Percentiles rank a stretch among this genome's conserved stretches.
These are phyloP conservation scores for Sisymbrium irio DNA, from an alignment of 345 rosid genomes.

Conservation along the genomic window DNA sequence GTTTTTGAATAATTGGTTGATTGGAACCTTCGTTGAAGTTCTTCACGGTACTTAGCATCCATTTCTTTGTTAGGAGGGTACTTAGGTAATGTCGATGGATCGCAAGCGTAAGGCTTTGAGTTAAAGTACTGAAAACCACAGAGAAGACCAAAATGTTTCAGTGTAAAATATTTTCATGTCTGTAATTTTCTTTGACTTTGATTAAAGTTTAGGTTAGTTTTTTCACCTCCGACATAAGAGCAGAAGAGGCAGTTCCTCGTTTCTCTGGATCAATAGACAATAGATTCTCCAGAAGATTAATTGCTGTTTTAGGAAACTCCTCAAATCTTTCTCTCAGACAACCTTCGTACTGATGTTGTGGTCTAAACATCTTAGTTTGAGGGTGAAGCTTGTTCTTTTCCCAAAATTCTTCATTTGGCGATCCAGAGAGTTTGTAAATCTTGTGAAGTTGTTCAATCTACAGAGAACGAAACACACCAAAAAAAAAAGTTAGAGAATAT, in stretches of 20 bases:
- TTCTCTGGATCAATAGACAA: constrained; percentile 61
- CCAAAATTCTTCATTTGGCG: constrained; percentile 76
- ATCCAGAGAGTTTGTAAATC: constrained; percentile 71
- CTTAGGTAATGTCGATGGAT: constrained; percentile 70
- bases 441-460: constrained; percentile 85
- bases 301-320: constrained; percentile 46
- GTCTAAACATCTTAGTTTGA: constrained; percentile 59
- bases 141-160: background rate
- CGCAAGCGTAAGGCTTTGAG: constrained; percentile 61
- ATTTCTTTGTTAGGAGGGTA: constrained; percentile 78
- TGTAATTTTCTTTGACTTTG: background rate
- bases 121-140: constrained; percentile 50
- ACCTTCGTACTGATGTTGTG: constrained; percentile 59
- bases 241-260: constrained; percentile 76
- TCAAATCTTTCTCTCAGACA: constrained; percentile 54
- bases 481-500: background rate
- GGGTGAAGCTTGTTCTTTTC: constrained; percentile 51
- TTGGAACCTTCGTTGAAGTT: constrained; percentile 47
- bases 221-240: constrained; percentile 59
- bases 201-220: background rate
- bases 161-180: background rate
- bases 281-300: constrained; percentile 53
- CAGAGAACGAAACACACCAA: background rate
- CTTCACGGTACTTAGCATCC: constrained; percentile 72
- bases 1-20: background rate